Evolutionary conservation across 176 grass and related monocot species (phyloP).

Genomic region (Guadua angustifolia): DNA sequence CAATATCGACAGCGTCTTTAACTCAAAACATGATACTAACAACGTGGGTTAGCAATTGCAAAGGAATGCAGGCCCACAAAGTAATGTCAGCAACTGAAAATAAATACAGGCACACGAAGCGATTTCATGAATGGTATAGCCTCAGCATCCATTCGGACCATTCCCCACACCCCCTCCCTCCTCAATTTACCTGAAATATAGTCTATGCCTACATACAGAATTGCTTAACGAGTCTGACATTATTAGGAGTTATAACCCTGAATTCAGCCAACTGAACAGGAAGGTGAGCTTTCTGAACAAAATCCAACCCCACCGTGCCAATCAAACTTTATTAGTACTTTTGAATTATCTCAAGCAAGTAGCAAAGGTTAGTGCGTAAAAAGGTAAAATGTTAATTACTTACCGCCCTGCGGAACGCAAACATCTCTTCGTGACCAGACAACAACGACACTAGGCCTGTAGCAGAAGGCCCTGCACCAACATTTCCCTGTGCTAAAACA

Average conservation of each 20-base stretch:
- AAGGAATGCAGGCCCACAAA: background rate
- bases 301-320: background rate
- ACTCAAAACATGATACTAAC: background rate
- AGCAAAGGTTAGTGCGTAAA: background rate
- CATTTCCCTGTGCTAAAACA: slow-evolving; percentile 71
- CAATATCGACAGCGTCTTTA: background rate
- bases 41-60: background rate
- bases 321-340: background rate
- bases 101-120: background rate
- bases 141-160: too few relatives aligned
- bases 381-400: slow-evolving; percentile 36
- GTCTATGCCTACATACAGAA: background rate
- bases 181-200: background rate
- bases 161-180: too few relatives aligned
- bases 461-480: slow-evolving; percentile 53
- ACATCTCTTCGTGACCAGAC: slow-evolving; percentile 91
- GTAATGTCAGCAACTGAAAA: background rate
- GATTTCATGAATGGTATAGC: too few relatives aligned
- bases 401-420: slow-evolving; percentile 87
- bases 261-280: slow-evolving; percentile 7
- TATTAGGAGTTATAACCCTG: background rate
- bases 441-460: slow-evolving; percentile 64
- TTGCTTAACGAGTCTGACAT: background rate
- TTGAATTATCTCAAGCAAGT: background rate
- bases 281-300: background rate